Percentiles rank a stretch among this genome's conserved stretches.
Conservation (phyloP, 371 early-diverging fungal genomes). For the Mortierella polycephala region DNA sequence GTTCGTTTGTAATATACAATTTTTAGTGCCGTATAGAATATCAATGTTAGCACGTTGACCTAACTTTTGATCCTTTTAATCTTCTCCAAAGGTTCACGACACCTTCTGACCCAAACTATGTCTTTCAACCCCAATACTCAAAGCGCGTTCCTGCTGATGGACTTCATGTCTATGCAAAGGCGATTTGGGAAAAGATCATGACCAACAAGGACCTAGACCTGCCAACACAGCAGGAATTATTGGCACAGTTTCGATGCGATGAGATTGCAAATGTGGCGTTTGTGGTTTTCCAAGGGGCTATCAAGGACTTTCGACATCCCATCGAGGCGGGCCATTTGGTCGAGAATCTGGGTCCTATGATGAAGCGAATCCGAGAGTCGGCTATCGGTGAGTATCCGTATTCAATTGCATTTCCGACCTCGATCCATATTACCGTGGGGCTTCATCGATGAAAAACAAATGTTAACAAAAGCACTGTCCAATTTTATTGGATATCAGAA, state of each 20-base stretch:
- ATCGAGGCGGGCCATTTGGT: constrained; percentile 85
- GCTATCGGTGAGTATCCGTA: constrained; percentile 63
- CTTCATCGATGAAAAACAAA: neutral
- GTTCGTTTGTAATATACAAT: neutral
- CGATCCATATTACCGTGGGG: neutral
- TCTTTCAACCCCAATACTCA: constrained; percentile 89
- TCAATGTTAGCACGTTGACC: neutral
- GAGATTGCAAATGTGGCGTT: constrained; percentile 91
- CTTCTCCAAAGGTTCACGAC: constrained; percentile 72
- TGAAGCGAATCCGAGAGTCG: constrained; percentile 64
- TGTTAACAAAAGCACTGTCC: neutral
- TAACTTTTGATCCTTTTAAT: too few species aligned
- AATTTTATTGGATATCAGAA: constrained; percentile 21
- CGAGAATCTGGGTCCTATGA: constrained; percentile 78
- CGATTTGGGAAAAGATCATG: constrained; percentile 95
- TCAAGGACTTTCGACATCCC: constrained; percentile 70
- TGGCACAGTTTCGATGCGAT: constrained; percentile 98
- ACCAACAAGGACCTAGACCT: constrained; percentile 96
- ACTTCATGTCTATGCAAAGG: constrained; percentile 87
- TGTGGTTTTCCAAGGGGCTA: constrained; percentile 69
- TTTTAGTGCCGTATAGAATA: neutral
- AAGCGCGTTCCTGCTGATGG: constrained; percentile 97
- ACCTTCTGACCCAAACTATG: constrained; percentile 73
- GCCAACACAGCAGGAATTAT: constrained; percentile 96
- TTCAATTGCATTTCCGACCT: neutral